These are phyloP conservation scores for Hypsizygus marmoreus DNA, from an alignment of 768 basidiomycete genomes.

Conservation along the genomic window DNA sequence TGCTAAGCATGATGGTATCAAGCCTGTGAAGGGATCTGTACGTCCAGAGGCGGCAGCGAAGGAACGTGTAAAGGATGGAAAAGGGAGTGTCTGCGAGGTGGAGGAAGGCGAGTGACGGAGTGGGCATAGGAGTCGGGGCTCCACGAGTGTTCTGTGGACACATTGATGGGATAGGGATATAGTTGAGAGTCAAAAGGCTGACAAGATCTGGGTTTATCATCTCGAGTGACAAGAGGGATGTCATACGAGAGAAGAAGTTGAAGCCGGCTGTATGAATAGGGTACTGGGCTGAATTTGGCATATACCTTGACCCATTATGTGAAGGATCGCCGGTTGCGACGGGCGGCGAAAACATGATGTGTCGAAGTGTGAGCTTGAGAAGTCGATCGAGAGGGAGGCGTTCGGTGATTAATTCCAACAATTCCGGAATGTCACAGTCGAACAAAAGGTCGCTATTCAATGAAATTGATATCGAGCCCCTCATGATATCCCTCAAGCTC, in stretches of 20 bases:
- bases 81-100: not conserved
- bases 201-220: not conserved
- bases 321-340: not conserved
- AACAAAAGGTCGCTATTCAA: not conserved
- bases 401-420: not conserved
- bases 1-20: too few relatives aligned
- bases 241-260: not conserved
- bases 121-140: not conserved
- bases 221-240: not conserved
- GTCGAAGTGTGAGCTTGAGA: not conserved
- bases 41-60: too few relatives aligned
- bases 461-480: not conserved
- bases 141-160: too few relatives aligned
- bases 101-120: not conserved
- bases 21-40: too few relatives aligned
- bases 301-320: not conserved
- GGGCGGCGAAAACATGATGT: not conserved
- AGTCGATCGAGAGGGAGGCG: not conserved
- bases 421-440: not conserved
- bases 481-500: too few relatives aligned
- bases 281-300: not conserved
- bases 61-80: not conserved
- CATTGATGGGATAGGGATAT: not conserved
- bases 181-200: not conserved
- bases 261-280: not conserved